Base-by-base conservation (phyloP, 2,329 filamentous ascomycete species). In the Sphaerulina populicola region DNA sequence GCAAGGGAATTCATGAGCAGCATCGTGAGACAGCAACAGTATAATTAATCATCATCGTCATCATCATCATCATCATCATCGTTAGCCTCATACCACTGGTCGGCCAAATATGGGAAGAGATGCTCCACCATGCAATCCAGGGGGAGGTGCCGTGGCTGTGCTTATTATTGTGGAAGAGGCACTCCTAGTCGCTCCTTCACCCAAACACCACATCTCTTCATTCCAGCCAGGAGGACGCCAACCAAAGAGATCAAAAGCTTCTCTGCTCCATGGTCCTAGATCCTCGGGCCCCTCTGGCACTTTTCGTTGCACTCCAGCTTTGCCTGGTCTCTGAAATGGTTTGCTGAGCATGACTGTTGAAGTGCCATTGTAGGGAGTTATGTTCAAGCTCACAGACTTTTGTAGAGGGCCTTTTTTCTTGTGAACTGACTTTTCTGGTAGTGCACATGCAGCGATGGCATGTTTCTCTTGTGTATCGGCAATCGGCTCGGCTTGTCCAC, bases 211-310 rank as follows among this genome's bases (percentile, higher is more conserved):
- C 10, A 53, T 49, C 47, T 64, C 57, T 48, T 64, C 64, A 46
- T 68, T 59, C 64, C 66, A 67, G 6, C 62, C 65, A 12, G 65
- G 70, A 33, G 82, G 83, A 43, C 79, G 73, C 61, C 75, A 79
- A 61, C 78, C 80, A 55, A 87, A 77, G 42, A 87, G 62, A 64
- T 87, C 83, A 57, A 79, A 74, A 0, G 83, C 82, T 62, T 86
- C 83, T 21, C 74, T 76, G 58, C 81, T 86, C 83, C 83, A 87
- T 0, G 83, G 78, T 2, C 82, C 82, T 12, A 77, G 71, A 57
- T 77, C 78, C 2, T 72, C 71, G 8, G 72, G 70, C 52, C 74
- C 47, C 47, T 52, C 56, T 18, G 47, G 52, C 11, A 48, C 50
- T 50, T 49, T 38, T 47, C 47, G 14, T 6, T 48, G 51, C 3